Conservation (phyloP, 2,329 filamentous ascomycete genomes). For the Aureobasidium sp. region DNA sequence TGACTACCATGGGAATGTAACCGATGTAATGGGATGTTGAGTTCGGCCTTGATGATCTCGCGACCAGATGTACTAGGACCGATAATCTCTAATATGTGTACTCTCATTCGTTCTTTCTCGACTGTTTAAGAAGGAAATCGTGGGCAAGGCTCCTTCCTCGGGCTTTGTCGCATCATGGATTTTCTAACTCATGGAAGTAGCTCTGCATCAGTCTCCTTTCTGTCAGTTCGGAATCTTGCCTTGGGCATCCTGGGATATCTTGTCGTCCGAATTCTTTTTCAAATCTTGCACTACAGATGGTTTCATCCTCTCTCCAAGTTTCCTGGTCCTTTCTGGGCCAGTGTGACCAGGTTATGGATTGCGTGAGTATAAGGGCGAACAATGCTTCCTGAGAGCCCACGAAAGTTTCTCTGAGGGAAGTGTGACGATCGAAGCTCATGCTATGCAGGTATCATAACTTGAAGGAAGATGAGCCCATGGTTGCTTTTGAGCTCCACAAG, state of each 20-base stretch:
- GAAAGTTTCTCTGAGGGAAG: too few relatives aligned
- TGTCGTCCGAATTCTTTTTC: neutral
- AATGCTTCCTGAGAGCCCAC: too few relatives aligned
- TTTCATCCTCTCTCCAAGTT: constrained; percentile 24
- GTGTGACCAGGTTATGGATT: constrained; percentile 32
- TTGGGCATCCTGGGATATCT: neutral
- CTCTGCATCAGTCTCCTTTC: neutral
- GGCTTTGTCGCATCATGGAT: neutral
- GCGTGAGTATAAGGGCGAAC: constrained; percentile 33
- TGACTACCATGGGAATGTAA: neutral
- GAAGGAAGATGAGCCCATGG: constrained; percentile 40
- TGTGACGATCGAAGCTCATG: neutral
- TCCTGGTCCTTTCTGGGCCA: constrained; percentile 25
- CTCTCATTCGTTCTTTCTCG: neutral
- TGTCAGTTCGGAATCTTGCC: neutral
- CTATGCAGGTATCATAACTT: constrained; percentile 37
- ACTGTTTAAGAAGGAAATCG: neutral
- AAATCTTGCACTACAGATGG: constrained; percentile 22
- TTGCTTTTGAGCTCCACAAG: constrained; percentile 38
- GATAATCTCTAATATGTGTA: neutral
- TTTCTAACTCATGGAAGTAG: neutral
- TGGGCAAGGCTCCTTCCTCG: neutral
- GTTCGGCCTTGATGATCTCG: neutral
- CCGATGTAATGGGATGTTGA: neutral
- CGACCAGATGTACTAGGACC: neutral